Evolutionary conservation across 768 basidiomycete genomes (phyloP), one percentile per base, ranked within the genome.

Genomic region (Epithele typhae): DNA sequence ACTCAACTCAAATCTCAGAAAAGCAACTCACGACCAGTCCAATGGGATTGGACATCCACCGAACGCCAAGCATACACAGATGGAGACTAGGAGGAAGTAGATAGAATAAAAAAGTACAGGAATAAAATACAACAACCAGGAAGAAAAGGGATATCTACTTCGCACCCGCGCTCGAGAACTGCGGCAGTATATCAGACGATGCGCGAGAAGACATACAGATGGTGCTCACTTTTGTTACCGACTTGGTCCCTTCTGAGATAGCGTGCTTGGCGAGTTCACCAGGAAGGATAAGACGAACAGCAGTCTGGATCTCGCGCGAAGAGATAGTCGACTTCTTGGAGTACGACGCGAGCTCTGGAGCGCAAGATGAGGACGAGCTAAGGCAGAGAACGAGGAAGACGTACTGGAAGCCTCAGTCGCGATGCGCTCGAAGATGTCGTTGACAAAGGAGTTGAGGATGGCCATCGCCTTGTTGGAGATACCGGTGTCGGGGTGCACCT

Each of bases 391-490:
- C 21, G 5, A 19, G 15, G 10, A 36, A 48, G 24, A 77, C 86
- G 33, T 58, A 90, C 87, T 92, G 46, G 90, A 91, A 32, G 90
- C 91, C 64, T 93, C 91, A 0, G 85, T 82, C 10, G 90, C 90
- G 59, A 93, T 91, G n/a, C 90, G 87, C 64, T 92, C 90, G 55
- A 92, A 92, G 56, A 92, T 95, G 59, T 96, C 92, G 60, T 93
- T 93, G 61, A 96, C 92, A 63, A 96, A 96, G 48, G 86, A 90
- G 77, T 95, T 95, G 47, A 96, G 70, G 64, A 96, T 94, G 51
- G 92, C 87, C 91, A 95, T 94, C 18, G 92, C 92, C 77, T 95
- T 95, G 83, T 96, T 97, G 45, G 93, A 94, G 73, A 97, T 97
- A 84, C 94, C 95, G 41, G 92, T 98, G 63, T 97, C 95, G 42